Evolutionary conservation across 306 rosid species (phyloP), one percentile per base, ranked within the genome.

Genomic region (Quercus suber): DNA sequence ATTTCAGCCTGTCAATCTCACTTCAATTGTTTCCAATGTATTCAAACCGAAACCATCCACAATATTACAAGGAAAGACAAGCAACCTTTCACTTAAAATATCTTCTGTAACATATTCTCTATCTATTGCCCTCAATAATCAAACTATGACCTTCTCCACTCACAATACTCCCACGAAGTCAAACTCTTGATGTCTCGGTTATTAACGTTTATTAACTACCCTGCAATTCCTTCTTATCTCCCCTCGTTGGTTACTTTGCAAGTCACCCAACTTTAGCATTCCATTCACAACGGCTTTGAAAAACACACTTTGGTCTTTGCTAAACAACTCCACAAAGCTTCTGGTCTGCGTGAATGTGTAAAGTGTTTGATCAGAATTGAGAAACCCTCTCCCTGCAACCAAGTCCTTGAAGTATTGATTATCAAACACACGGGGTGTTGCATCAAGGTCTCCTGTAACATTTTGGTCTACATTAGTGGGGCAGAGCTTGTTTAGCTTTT

Each of bases 351-450:
- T 69, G 77, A 17, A 84, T 67, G 97, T 92, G 79, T 69, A 86
- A 14, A 95, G 97, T 13, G 95, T 88, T 69, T 95, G 89, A 82
- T 95, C 97, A 3, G 99, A 95, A 75, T 92, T 95, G 27, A 95
- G 81, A 69, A 95, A 92, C 5, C 97, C 98, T 52, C 94, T 86
- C 23, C 97, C 92, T 23, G 74, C 77, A 73, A 82, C 95, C 87
- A 95, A 89, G 86, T 95, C 95, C 90, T 90, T 91, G 90, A 92
- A 95, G 77, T 95, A 95, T 35, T 89, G 99, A 76, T 91, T 95
- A 79, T 95, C 97, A 43, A 95, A 95, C 4, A 86, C 17, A 27
- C 5, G 12, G 1, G 99, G 99, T 0, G 98, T 94, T 31, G 94
- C 82, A 77, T 95, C 99, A 30, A 95, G 93, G 80, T 85, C 82